These are phyloP conservation scores for Lonicera japonica DNA, from an alignment of 129 eudicot genomes.

Conservation along the genomic window DNA sequence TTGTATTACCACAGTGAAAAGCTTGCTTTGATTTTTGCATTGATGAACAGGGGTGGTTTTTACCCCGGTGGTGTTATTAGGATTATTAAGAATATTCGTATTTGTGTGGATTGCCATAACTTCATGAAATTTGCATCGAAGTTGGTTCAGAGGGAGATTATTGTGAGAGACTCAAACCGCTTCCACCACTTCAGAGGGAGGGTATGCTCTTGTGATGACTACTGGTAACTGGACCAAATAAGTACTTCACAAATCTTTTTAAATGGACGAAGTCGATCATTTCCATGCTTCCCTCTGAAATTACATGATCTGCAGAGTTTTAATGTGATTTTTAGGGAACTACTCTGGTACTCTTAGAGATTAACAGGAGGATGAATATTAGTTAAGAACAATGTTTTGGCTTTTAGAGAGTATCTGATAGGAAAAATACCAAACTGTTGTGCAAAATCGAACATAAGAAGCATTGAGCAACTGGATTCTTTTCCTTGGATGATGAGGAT, in stretches of 20 bases:
- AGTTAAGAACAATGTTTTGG: no score
- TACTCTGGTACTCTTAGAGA: no score
- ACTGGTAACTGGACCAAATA: constrained; percentile 32
- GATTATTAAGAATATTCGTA: constrained; percentile 71
- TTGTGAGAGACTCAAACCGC: constrained; percentile 72
- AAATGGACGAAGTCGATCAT: no score
- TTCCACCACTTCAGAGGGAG: constrained; percentile 60
- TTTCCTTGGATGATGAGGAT: no score
- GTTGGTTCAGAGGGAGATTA: constrained; percentile 42
- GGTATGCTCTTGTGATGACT: constrained; percentile 66
- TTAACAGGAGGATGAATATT: no score
- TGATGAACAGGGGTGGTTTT: constrained; percentile 29
- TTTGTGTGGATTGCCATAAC: constrained; percentile 73
- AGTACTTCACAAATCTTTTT: not conserved
- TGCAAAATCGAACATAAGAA: no score
- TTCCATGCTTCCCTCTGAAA: not conserved
- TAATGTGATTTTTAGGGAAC: no score
- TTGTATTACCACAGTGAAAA: constrained; percentile 69
- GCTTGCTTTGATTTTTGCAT: constrained; percentile 57
- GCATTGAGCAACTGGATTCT: no score
- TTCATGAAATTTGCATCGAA: constrained; percentile 59
- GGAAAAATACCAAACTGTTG: no score
- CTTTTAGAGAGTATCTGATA: no score
- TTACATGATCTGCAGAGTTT: not conserved
- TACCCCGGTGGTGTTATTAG: constrained; percentile 24